Base-by-base conservation (phyloP, 1,284 basidiomycete genomes). In the Thecaphora frezii region DNA sequence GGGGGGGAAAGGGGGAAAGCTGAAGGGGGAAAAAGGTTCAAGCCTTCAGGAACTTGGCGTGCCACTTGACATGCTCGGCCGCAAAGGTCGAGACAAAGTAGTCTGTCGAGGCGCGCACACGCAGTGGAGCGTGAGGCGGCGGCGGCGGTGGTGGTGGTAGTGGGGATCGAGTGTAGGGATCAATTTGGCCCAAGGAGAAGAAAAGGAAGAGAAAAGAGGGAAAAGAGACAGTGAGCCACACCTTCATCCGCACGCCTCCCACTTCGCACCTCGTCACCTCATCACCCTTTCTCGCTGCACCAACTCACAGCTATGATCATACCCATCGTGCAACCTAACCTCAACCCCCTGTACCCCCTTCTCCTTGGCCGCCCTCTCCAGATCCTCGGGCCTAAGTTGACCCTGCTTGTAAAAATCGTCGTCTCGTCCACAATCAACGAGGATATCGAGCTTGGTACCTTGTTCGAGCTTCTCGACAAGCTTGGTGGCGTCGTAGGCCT, bases 381-480 rank as follows among this genome's bases (percentile, higher is more conserved):
- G 91, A 74, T 89, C 87, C 76, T 97, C 90, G 0, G 94, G 94
- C 43, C 91, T 85, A 12, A 98, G 48, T 79, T 97, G 92, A 16
- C 86, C 86, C 66, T 88, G 83, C 73, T 90, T 86, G 79, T 90
- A 89, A 78, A 93, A 97, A 67, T 89, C 84, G 81, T 97, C 94
- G 3, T 80, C 87, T 8, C 88, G 88, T 18, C 93, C 91, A 14
- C 51, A 52, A 37, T 58, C 71, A 50, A 74, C 65, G 18, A 75
- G 46, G 26, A 79, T 73, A 44, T 67, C 38, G 0, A 78, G 44
- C 66, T 85, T 26, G 43, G 52, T 40, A 24, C 40, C 36, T 56
- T 59, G 53, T 46, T 43, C n/a, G 85, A 85, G 52, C 84, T 41
- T 85, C 45, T 83, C 81, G 56, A 98, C 86, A 45, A 98, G 84